These are phyloP conservation scores for Lodderomyces jiufengensis DNA, from an alignment of 1,139 yeast genomes.

Conservation along the genomic window DNA sequence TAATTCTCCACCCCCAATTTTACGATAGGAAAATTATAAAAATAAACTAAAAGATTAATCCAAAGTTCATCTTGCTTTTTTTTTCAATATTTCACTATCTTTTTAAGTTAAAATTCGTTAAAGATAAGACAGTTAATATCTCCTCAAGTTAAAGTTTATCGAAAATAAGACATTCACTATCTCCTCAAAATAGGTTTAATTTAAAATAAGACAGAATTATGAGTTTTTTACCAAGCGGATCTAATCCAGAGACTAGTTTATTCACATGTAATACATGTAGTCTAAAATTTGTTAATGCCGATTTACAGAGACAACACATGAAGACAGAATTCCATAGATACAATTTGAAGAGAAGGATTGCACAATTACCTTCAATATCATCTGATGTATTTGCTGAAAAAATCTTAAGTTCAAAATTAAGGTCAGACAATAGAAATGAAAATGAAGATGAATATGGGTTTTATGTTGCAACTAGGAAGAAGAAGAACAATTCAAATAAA, in stretches of 20 bases:
- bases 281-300: conserved; percentile 71
- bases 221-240: conserved; percentile 31
- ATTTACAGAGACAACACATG: conserved; percentile 87
- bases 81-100: no score
- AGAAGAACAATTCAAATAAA: conserved; percentile 9
- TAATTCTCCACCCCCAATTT: no score
- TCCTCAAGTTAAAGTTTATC: neutral
- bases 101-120: no score
- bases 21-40: no score
- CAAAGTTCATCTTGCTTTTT: no score
- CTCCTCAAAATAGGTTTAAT: no score
- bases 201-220: no score
- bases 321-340: conserved; percentile 95
- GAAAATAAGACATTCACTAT: no score
- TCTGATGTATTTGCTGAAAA: conserved; percentile 83
- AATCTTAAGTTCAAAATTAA: conserved; percentile 29
- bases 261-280: conserved; percentile 89
- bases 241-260: conserved; percentile 31
- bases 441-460: conserved; percentile 70
- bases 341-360: conserved; percentile 88
- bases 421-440: conserved; percentile 25
- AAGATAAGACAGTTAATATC: neutral
- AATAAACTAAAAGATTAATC: no score
- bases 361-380: conserved; percentile 72
- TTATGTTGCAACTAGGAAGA: conserved; percentile 31